phyloP scores from a whole-genome alignment of 192 early-diverging fungal species.

The Geranomyces variabilis region DNA sequence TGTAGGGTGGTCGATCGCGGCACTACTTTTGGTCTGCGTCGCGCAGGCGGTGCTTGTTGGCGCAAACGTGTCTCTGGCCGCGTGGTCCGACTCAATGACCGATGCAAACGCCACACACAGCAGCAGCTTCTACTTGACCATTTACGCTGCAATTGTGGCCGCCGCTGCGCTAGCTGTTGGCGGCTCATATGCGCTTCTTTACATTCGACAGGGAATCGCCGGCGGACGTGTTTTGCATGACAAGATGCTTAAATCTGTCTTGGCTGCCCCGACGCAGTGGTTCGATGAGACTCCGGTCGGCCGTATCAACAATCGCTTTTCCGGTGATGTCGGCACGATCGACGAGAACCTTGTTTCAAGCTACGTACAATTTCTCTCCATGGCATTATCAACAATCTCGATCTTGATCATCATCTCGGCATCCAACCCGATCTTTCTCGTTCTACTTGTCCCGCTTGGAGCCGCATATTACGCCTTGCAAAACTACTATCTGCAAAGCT shows the following conservation, averaged over 20 bases:
- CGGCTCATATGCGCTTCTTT: not conserved
- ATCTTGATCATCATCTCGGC: conserved; percentile 34
- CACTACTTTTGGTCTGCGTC: conserved; percentile 23
- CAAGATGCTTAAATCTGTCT: not conserved
- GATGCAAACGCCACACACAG: too few species aligned
- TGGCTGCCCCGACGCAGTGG: conserved; percentile 70
- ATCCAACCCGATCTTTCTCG: conserved; percentile 41
- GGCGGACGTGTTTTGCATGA: conserved; percentile 6
- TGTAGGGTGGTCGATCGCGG: conserved; percentile 42
- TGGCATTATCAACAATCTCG: conserved; percentile 12
- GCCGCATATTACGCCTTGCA: not conserved
- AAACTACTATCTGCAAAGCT: conserved; percentile 70
- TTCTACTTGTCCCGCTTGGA: conserved; percentile 30
- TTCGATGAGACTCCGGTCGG: conserved; percentile 74
- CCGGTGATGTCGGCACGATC: conserved; percentile 56
- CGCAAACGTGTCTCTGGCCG: conserved; percentile 66
- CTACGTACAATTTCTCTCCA: conserved; percentile 26
- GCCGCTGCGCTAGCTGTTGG: not conserved
- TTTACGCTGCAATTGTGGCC: not conserved
- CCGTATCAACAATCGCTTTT: conserved; percentile 79
- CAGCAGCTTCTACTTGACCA: conserved; percentile 6
- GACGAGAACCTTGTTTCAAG: conserved; percentile 62
- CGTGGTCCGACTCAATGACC: conserved; percentile 37
- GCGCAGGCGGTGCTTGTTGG: conserved; percentile 54
- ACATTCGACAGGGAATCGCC: conserved; percentile 30